Conservation (phyloP, 2,329 filamentous ascomycete species). For the Thyridium curvatum region DNA sequence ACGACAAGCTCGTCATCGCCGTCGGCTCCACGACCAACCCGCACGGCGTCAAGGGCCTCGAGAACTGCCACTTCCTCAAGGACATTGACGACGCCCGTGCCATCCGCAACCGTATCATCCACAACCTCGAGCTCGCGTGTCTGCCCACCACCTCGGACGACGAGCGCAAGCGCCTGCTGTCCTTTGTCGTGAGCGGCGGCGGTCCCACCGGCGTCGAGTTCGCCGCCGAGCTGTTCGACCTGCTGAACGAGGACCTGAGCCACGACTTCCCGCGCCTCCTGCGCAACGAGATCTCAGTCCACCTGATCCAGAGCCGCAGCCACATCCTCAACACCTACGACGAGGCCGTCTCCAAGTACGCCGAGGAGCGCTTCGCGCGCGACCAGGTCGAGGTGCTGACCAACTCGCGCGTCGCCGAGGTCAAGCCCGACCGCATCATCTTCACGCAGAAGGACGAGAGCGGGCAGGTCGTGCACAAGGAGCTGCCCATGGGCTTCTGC, state of each 20-base stretch:
- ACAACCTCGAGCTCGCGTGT: slow-evolving; percentile 85
- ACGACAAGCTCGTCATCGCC: slow-evolving; percentile 91
- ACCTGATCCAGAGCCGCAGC: slow-evolving; percentile 87
- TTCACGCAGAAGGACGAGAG: slow-evolving; percentile 72
- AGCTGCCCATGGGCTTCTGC: slow-evolving; percentile 92
- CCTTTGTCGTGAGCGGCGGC: slow-evolving; percentile 93
- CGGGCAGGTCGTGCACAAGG: slow-evolving; percentile 75
- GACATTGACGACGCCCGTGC: slow-evolving; percentile 85
- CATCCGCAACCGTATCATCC: slow-evolving; percentile 83
- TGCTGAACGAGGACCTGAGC: slow-evolving; percentile 90
- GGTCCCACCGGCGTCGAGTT: slow-evolving; percentile 97
- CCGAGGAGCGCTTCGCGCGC: slow-evolving; percentile 83
- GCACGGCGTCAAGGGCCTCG: slow-evolving; percentile 90
- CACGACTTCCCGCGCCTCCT: slow-evolving; percentile 79
- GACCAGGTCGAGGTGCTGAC: slow-evolving; percentile 89
- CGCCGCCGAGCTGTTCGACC: slow-evolving; percentile 90
- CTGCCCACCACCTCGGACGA: slow-evolving; percentile 88
- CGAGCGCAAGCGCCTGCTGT: slow-evolving; percentile 79
- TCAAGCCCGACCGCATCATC: slow-evolving; percentile 74
- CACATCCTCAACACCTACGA: slow-evolving; percentile 99
- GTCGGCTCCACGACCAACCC: slow-evolving; percentile 91
- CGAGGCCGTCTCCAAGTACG: slow-evolving; percentile 85
- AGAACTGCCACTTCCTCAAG: slow-evolving; percentile 92
- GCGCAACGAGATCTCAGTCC: slow-evolving; percentile 96
- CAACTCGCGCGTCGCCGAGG: slow-evolving; percentile 89